phyloP scores from a whole-genome alignment of 768 basidiomycete genomes.

The Lentinula aciculospora region DNA sequence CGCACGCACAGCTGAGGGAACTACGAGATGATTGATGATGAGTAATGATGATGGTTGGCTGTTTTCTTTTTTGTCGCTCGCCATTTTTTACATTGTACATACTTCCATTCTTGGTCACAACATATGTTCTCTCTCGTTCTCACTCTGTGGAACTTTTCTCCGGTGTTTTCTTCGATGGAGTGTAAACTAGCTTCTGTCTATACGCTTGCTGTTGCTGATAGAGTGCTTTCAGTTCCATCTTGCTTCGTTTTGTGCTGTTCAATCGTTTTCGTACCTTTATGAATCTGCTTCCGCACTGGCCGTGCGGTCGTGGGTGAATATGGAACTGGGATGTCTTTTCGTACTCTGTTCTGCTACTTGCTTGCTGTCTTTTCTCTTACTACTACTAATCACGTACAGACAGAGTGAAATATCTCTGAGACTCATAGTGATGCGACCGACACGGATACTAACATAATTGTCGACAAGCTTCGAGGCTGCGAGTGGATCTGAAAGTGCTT shows the following conservation, averaged over 20 bases:
- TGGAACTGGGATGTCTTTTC: background rate
- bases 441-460: no score
- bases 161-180: background rate
- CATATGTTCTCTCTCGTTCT: background rate
- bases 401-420: background rate
- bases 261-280: background rate
- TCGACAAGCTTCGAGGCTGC: no score
- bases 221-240: background rate
- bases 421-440: no score
- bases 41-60: background rate
- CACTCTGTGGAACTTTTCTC: background rate
- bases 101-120: background rate
- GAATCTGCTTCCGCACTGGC: background rate
- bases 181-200: background rate
- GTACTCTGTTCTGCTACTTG: background rate
- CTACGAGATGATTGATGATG: background rate
- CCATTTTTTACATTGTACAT: background rate
- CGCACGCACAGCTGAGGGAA: slow-evolving; percentile 36
- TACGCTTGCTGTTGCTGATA: background rate
- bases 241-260: background rate
- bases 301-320: background rate
- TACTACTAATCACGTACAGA: background rate
- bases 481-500: no score
- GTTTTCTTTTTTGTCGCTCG: background rate
- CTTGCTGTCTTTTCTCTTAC: background rate